phyloP scores from a whole-genome alignment of 768 basidiomycete species.

The Sporobolomyces phaffii region DNA sequence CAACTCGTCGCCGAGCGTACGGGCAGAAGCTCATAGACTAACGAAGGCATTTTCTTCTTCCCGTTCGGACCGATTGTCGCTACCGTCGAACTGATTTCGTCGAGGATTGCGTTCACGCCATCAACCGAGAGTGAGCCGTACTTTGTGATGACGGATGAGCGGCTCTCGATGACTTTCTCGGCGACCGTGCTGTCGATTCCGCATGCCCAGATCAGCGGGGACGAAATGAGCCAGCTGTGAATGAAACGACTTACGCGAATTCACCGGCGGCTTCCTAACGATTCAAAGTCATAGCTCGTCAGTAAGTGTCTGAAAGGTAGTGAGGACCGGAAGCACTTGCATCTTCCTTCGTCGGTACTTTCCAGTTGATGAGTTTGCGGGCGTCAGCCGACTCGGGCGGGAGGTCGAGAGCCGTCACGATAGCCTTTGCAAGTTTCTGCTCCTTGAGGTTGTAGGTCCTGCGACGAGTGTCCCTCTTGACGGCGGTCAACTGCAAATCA shows the following conservation, averaged over 20 bases:
- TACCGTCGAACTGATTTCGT: conserved; percentile 58
- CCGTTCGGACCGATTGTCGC: not conserved
- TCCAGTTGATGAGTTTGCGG: conserved; percentile 70
- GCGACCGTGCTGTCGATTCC: conserved; percentile 59
- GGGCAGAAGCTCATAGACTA: conserved; percentile 41
- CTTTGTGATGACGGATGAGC: conserved; percentile 61
- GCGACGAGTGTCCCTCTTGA: conserved; percentile 94
- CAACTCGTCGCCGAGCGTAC: too few species aligned
- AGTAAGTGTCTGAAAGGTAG: too few species aligned
- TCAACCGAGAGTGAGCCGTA: conserved; percentile 72
- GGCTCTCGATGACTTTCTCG: conserved; percentile 76
- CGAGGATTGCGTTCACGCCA: conserved; percentile 72
- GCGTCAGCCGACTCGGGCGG: conserved; percentile 51
- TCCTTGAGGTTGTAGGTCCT: conserved; percentile 92
- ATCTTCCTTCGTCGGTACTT: conserved; percentile 46
- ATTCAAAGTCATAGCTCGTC: too few species aligned
- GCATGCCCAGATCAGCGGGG: too few species aligned
- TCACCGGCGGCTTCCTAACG: conserved; percentile 34
- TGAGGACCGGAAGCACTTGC: conserved; percentile 20
- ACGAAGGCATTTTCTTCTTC: conserved; percentile 47
- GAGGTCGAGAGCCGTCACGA: conserved; percentile 81
- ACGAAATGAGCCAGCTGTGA: too few species aligned
- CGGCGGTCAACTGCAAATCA: conserved; percentile 1
- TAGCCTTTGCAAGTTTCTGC: conserved; percentile 83
- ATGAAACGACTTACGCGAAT: conserved; percentile 18